Evolutionary conservation across 2,329 filamentous ascomycete species (phyloP), one percentile per base, ranked within the genome.

Genomic region (Diaporthe sp.): DNA sequence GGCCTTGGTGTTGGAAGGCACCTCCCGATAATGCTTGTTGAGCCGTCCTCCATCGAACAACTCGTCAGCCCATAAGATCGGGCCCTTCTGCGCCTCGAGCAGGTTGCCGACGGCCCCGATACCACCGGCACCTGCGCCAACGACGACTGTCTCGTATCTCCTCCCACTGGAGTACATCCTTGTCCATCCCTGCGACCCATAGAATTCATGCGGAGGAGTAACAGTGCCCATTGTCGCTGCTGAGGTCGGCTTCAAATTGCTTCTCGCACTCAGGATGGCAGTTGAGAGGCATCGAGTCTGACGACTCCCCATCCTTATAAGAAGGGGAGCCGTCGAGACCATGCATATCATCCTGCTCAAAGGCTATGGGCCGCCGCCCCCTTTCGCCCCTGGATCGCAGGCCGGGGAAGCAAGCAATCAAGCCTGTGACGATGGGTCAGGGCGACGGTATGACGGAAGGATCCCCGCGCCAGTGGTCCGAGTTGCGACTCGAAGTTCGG

Each of bases 1-100:
- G 55, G 90, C 90, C 79, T 90, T 92, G 74, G 91, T 92, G 80
- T 92, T 92, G 78, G 82, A 84, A 13, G 90, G 90, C 28, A 92
- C 91, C 79, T 92, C 90, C 64, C 90, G 86, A 79, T 92, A 92
- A 78, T 84, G 85, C 74, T 84, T 83, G 77, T 88, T 84, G 42
- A 91, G 83, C 55, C 88, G 83, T 6, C 89, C 89, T 38, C 83
- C 90, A 33, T 87, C 82, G 78, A 92, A 92, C 3, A 81, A 79
- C 45, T 89, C 85, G 78, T 92, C 91, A 54, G 92, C 84, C 91
- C 91, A 92, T 66, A 92, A 86, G 19, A 86, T 86, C 12, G 83
- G 81, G 10, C 87, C 82, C 61, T 86, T 73, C 33, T 71, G 85
- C 42, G 86, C 85, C 78, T 92, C 89, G 25, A 92, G 84, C 25